Evolutionary conservation across 495 filamentous ascomycete species (phyloP).

Genomic region (Cairneyella variabilis): DNA sequence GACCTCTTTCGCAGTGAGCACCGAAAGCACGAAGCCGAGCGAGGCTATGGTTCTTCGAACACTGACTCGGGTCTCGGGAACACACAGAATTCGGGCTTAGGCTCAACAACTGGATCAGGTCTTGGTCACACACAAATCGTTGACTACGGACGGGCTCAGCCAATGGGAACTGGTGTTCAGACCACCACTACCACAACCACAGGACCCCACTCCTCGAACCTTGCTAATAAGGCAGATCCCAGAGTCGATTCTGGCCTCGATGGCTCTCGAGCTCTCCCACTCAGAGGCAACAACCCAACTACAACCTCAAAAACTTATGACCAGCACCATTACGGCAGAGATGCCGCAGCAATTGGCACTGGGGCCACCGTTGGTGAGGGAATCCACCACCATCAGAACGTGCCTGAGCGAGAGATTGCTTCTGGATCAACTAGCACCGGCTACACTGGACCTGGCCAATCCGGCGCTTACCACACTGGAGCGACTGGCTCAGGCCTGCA

Average conservation of each 20-base stretch:
- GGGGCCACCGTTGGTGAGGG: constrained; percentile 3
- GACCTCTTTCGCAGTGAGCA: constrained; percentile 1
- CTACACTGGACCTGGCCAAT: background rate
- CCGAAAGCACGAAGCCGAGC: background rate
- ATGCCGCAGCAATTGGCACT: constrained; percentile 13
- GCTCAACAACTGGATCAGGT: background rate
- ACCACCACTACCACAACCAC: constrained; percentile 20
- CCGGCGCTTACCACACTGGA: background rate
- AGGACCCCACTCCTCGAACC: constrained; percentile 47
- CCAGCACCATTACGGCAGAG: constrained; percentile 11
- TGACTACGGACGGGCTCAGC: too few species aligned
- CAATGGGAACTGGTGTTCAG: too few species aligned
- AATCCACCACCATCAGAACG: constrained; percentile 6
- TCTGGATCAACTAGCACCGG: background rate
- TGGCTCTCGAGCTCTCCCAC: background rate
- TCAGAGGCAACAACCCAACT: background rate
- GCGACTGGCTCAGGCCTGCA: background rate
- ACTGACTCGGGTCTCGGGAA: background rate
- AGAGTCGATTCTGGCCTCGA: constrained; percentile 33
- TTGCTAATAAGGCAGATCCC: constrained; percentile 55
- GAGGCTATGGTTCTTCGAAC: background rate
- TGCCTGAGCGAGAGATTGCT: background rate
- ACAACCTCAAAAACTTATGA: background rate
- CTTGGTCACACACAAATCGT: background rate
- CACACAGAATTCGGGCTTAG: background rate